Evolutionary conservation across 2,329 filamentous ascomycete genomes (phyloP), one percentile per base, ranked within the genome.

Genomic region (Alternaria solani): DNA sequence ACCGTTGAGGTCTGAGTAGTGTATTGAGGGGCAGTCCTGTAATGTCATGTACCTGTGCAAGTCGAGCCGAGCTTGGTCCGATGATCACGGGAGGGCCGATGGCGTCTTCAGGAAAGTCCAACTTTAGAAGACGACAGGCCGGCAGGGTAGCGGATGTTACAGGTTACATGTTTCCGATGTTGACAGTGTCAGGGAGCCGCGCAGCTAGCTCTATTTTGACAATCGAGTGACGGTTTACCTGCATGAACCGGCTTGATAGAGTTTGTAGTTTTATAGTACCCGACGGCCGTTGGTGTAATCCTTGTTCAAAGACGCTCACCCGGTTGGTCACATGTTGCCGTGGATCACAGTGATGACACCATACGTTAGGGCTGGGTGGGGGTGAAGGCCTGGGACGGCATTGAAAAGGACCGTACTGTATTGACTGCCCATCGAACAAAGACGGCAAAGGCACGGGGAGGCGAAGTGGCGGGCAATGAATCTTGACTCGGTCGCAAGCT

Each of bases 401-500:
- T 34, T 48, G 46, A 16, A 25, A 36, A 48, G 46, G 46, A 34
- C 18, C 46, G 46, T 36, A 48, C 36, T 25, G 30, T 20, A 34
- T 34, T n/a, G 46, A 48, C 18, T 20, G 32, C 23, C 32, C 16
- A 16, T 48, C 46, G 16, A 51, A 38, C 25, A 23, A 39, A 25
- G 32, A 39, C 48, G 30, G 47, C 30, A 18, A 57, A 2, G 12
- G 12, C 18, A 42, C 25, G 20, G 38, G 25, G 55, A 28, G 51
- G 55, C 30, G 36, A 28, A 28, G 42, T 18, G 43, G 39, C 48
- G 41, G 25, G 23, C 23, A 23, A 41, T 52, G 38, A 42, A 46
- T 48, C 55, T 57, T 52, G 55, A 57, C 48, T 47, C 55, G 41
- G 18, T 30, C 16, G 43, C 30, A 30, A 43, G 26, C 44, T 39